A percentile compares a stretch with the other conserved stretches of the same genome.
Conservation (phyloP, 2,329 filamentous ascomycete species). For the Fusarium oligoseptatum region DNA sequence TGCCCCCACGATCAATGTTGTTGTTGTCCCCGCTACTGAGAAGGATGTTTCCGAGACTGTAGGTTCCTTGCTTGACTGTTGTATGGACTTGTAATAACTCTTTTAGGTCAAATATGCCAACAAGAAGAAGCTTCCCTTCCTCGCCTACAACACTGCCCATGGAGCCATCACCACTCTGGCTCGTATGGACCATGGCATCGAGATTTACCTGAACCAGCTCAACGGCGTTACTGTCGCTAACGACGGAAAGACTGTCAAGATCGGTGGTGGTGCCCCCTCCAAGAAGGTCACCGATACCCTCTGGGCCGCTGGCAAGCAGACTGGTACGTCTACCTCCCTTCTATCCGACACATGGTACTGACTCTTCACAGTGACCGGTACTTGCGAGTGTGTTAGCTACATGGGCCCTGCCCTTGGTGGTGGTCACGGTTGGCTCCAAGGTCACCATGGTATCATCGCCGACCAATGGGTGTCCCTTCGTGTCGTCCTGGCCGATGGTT, state of each 20-base stretch:
- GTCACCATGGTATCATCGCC: conserved; percentile 47
- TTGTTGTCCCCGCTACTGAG: conserved; percentile 62
- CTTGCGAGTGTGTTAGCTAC: conserved; percentile 47
- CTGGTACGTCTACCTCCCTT: conserved; percentile 49
- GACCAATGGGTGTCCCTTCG: conserved; percentile 52
- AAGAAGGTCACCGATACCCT: conserved; percentile 62
- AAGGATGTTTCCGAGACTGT: conserved; percentile 64
- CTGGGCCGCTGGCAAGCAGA: conserved; percentile 65
- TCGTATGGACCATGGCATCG: conserved; percentile 62
- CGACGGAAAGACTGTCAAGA: conserved; percentile 60
- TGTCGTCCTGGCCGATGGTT: conserved; percentile 51
- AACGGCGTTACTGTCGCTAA: conserved; percentile 56
- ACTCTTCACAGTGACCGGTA: conserved; percentile 37
- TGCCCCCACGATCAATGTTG: conserved; percentile 58
- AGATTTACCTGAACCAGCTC: conserved; percentile 62
- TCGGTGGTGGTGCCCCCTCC: conserved; percentile 62
- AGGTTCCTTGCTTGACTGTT: background rate
- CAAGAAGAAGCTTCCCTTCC: conserved; percentile 60
- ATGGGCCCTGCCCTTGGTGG: conserved; percentile 49
- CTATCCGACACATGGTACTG: background rate
- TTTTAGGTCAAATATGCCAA: conserved; percentile 58
- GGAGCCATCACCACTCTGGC: conserved; percentile 64
- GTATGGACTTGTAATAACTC: background rate
- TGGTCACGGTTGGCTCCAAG: conserved; percentile 49
- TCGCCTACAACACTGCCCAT: conserved; percentile 66